Evolutionary conservation across 768 basidiomycete species (phyloP).

Genomic region (Lactarius indigo): DNA sequence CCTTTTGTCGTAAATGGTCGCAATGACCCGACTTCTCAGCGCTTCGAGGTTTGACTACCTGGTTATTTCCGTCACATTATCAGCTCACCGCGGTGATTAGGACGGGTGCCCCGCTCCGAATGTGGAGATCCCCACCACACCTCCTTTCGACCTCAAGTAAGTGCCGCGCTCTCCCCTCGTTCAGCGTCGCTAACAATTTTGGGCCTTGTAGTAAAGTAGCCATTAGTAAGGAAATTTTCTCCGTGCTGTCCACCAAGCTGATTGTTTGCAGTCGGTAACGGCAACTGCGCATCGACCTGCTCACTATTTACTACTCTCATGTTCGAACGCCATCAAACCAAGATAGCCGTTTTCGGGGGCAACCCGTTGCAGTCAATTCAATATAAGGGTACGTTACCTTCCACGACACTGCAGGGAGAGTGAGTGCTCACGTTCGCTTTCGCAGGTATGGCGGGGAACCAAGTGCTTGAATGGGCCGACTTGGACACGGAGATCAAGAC

Average conservation of each 20-base stretch:
- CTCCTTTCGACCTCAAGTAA: conserved; percentile 23
- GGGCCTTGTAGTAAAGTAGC: conserved; percentile 11
- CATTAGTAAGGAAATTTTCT: conserved; percentile 5
- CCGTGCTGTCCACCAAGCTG: neutral
- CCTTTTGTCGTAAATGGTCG: conserved; percentile 32
- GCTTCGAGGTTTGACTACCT: conserved; percentile 31
- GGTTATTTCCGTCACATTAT: neutral
- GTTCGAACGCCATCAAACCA: conserved; percentile 46
- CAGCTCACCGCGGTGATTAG: conserved; percentile 20
- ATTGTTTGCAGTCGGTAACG: conserved; percentile 18
- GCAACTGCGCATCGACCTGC: conserved; percentile 51
- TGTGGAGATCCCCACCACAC: conserved; percentile 2
- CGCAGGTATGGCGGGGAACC: conserved; percentile 20
- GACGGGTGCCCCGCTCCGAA: conserved; percentile 34
- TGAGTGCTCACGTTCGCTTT: neutral
- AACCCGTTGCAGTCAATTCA: conserved; percentile 44
- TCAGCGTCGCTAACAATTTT: neutral
- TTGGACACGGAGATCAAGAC: conserved; percentile 16
- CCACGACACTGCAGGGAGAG: neutral
- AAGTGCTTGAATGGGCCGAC: neutral
- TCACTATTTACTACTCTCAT: conserved; percentile 55
- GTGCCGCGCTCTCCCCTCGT: neutral
- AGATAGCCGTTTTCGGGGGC: conserved; percentile 50
- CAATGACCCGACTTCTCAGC: conserved; percentile 32
- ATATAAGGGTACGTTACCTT: conserved; percentile 38